Base-by-base conservation (phyloP, 106 monocot species). In the Dioscorea dumetorum region DNA sequence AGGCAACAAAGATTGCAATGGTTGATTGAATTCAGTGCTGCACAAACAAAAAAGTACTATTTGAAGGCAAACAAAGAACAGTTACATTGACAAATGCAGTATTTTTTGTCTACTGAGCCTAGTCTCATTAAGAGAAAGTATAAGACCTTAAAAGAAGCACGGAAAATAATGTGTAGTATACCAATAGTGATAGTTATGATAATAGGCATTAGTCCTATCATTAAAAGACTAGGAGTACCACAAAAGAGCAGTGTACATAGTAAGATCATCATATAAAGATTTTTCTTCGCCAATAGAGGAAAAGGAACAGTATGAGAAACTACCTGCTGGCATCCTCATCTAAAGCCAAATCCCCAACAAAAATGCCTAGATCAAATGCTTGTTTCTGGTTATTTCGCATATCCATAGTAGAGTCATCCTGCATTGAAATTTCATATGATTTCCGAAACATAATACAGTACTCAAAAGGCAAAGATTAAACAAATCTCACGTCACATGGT, bases 241-340 rank as follows among this genome's bases (percentile, higher is more conserved):
- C 41, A 41, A 8, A 41, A 41, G 41, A 41, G 41, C 41, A 6
- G 10, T 41, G 6, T 41, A 5, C 9, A 10, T 41, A 41, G 9
- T 41, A 6, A 6, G 41, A 6, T 41, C 9, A 41, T 41, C 41
- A 41, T 28, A 4, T 22, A 7, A 61, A 21, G 24, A 11, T 2
- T 14, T 28, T 5, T 21, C 28, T 28, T 14, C 5, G 12, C 15
- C 2, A 61, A 22, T 23, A 23, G 6, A 21, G 23, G 21, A 14
- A 1, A 12, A 21, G 28, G 21, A 14, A 23, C 24, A 23, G 22
- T 16, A 3, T 21, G 21, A 49, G 15, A 64, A 16, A 19, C 3
- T 49, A 78, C 82, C 82, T 83, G 71, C 74, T 67, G 9, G 70
- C 67, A 33, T 83, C 82, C 67, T 83, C 82, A 23, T 83, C 82